A percentile compares a stretch with the other conserved stretches of the same genome.
Evolutionary conservation across 2,329 filamentous ascomycete genomes (phyloP).

Genomic region (Coleophoma cylindrospora): DNA sequence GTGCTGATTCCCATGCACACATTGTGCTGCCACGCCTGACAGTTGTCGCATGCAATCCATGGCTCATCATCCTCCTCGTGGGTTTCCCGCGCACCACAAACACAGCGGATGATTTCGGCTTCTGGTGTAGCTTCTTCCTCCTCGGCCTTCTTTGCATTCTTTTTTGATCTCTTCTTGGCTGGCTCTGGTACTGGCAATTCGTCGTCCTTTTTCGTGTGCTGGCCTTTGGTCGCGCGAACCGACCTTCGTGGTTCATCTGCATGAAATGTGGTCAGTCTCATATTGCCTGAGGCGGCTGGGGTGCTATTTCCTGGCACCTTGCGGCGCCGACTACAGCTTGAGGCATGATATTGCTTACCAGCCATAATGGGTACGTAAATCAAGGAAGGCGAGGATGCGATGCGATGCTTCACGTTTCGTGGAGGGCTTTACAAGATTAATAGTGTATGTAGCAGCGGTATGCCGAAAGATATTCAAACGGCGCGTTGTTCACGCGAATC

Average conservation of each 20-base stretch:
- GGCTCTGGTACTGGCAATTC: conserved; percentile 42
- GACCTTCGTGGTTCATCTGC: conserved; percentile 85
- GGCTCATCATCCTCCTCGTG: conserved; percentile 82
- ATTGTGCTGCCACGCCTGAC: conserved; percentile 95
- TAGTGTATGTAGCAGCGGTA: too few relatives aligned
- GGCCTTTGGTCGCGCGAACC: conserved; percentile 92
- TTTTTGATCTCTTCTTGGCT: conserved; percentile 48
- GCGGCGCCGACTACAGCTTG: conserved; percentile 1
- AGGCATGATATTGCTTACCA: conserved; percentile 45
- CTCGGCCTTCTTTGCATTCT: conserved; percentile 34
- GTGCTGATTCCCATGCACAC: conserved; percentile 85
- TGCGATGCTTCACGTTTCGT: conserved; percentile 18
- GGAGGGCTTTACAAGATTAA: conserved; percentile 20
- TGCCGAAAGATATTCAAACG: conserved; percentile 18
- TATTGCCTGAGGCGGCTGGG: neutral
- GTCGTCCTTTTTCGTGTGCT: conserved; percentile 85
- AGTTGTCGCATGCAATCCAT: conserved; percentile 95
- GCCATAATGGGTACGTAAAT: conserved; percentile 37
- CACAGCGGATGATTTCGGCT: conserved; percentile 74
- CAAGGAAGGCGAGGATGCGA: conserved; percentile 6
- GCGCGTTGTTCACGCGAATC: conserved; percentile 26
- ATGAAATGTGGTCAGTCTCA: conserved; percentile 13
- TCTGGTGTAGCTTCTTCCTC: conserved; percentile 39
- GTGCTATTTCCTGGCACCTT: neutral
- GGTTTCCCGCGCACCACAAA: conserved; percentile 83